A percentile compares a stretch with the other conserved stretches of the same genome.
Conservation (phyloP, 148 eudicot genomes). For the Spergularia bocconei region DNA sequence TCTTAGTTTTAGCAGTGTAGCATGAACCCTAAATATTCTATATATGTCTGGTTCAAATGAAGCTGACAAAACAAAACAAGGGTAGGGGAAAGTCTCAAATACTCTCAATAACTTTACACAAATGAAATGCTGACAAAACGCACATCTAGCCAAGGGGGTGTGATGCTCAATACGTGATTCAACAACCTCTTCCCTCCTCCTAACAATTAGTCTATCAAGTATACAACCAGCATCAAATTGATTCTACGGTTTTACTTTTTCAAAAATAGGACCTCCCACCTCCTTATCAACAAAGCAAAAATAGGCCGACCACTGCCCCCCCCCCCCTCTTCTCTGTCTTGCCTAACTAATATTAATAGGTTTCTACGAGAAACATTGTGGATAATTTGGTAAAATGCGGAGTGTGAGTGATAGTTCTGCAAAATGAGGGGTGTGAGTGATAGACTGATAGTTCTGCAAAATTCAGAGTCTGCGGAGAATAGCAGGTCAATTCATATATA, state of each 20-base stretch:
- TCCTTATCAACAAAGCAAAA: not conserved
- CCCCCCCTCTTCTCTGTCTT: not conserved
- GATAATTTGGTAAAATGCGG: not conserved
- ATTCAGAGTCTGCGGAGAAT: not conserved
- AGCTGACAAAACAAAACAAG: not conserved
- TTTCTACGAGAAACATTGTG: not conserved
- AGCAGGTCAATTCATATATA: not conserved
- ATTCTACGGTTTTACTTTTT: not conserved
- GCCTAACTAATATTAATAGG: not conserved
- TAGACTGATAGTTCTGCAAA: not conserved
- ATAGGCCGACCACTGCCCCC: not conserved
- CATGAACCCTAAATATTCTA: not conserved
- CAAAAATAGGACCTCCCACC: not conserved
- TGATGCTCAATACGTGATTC: too few species aligned
- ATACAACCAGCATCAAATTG: not conserved
- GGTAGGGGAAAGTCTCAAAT: not conserved
- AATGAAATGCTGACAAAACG: not conserved
- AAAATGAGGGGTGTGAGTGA: not conserved
- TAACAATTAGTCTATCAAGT: not conserved
- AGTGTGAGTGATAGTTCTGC: not conserved
- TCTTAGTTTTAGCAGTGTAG: too few species aligned
- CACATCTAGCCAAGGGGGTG: not conserved
- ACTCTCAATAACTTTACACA: not conserved
- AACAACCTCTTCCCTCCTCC: not conserved
- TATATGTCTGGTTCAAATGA: not conserved